A percentile compares a stretch with the other conserved stretches of the same genome.
Conservation (phyloP, 805 yeast species). For the Ogataea methylovora region DNA sequence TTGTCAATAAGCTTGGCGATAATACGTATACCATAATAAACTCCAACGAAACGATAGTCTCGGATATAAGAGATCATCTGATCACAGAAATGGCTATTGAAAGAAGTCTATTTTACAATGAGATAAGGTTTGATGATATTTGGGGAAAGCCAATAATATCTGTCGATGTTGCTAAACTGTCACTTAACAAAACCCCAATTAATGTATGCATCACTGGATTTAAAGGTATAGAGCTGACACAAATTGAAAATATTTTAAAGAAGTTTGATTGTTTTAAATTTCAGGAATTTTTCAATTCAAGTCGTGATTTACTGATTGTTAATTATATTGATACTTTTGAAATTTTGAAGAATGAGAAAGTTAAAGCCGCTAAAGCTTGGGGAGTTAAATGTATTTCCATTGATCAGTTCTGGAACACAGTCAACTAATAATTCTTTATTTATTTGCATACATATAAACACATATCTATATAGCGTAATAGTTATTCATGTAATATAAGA, state of each 20-base stretch:
- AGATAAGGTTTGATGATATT: conserved; percentile 9
- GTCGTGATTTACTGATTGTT: conserved; percentile 48
- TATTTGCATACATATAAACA: too few relatives aligned
- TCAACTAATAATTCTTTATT: neutral
- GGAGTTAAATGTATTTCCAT: conserved; percentile 8
- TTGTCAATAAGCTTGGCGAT: neutral
- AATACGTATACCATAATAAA: conserved; percentile 12
- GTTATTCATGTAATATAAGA: too few relatives aligned
- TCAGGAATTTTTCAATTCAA: conserved; percentile 40
- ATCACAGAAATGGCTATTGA: conserved; percentile 24
- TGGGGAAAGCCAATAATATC: conserved; percentile 17
- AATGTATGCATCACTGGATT: conserved; percentile 22
- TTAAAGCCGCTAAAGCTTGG: conserved; percentile 17
- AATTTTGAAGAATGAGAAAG: conserved; percentile 9
- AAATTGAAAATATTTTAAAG: conserved; percentile 45
- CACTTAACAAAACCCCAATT: conserved; percentile 1
- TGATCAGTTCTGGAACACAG: conserved; percentile 3
- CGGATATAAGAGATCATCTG: neutral
- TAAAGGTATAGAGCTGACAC: conserved; percentile 22
- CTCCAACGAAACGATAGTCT: conserved; percentile 6
- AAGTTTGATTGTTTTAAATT: conserved; percentile 40
- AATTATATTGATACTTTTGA: conserved; percentile 5
- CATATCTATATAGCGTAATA: too few relatives aligned
- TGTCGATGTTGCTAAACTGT: neutral
- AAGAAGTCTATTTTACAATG: conserved; percentile 17